Evolutionary conservation across 345 rosid genomes (phyloP).

Genomic region (Laguncularia racemosa): DNA sequence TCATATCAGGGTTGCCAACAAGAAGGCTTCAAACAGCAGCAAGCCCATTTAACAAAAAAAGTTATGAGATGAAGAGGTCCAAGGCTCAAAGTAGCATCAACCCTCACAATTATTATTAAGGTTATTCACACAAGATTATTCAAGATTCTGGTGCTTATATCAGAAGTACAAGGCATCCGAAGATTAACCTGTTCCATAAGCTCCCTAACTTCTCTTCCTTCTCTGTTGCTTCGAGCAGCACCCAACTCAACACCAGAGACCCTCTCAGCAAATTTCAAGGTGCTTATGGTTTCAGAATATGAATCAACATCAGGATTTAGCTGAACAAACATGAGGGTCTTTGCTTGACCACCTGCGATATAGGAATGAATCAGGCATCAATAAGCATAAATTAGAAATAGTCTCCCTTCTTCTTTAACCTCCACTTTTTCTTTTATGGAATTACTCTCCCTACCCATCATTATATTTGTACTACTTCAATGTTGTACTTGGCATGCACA

Average conservation of each 20-base stretch:
- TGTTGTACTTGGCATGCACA: no score
- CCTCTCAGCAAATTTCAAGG: conserved; percentile 91
- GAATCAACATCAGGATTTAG: conserved; percentile 92
- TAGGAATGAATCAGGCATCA: neutral
- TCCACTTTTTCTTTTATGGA: no score
- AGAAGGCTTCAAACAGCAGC: no score
- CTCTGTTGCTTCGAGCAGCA: conserved; percentile 84
- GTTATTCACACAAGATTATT: neutral
- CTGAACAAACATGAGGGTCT: conserved; percentile 96
- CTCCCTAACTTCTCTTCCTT: conserved; percentile 81
- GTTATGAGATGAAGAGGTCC: no score
- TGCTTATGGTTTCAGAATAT: conserved; percentile 81
- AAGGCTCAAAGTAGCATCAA: no score
- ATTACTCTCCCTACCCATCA: no score
- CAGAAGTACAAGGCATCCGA: neutral
- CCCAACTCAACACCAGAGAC: conserved; percentile 98
- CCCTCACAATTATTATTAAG: no score
- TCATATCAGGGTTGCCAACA: no score
- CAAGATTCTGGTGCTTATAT: neutral
- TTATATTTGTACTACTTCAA: no score
- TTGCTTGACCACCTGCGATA: conserved; percentile 86
- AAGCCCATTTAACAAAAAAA: no score
- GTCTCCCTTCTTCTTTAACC: no score
- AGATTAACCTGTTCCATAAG: conserved; percentile 80
- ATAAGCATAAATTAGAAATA: no score